Evolutionary conservation across 768 basidiomycete genomes (phyloP).

Genomic region (Termitomyces sp.): DNA sequence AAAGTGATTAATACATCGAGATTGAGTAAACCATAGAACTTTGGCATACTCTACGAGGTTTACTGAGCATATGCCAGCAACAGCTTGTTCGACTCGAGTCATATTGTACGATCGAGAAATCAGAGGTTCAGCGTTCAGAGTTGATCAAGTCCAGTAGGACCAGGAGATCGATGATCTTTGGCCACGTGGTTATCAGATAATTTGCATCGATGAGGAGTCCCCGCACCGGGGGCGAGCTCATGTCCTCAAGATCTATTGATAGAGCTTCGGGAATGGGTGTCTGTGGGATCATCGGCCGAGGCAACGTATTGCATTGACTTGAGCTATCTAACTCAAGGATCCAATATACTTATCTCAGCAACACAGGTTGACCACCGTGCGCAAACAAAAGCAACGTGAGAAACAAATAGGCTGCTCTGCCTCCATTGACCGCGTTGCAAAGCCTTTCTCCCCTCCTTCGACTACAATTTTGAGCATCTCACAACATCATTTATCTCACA

Average conservation of each 20-base stretch:
- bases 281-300: neutral
- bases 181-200: conserved; percentile 16
- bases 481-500: neutral
- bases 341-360: neutral
- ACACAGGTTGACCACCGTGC: neutral
- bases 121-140: neutral
- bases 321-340: neutral
- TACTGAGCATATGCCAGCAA: conserved; percentile 1
- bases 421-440: conserved; percentile 18
- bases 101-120: neutral
- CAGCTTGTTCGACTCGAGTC: conserved; percentile 3
- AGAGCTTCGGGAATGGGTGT: neutral
- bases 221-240: neutral
- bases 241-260: neutral
- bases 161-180: neutral
- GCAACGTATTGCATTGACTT: too few relatives aligned
- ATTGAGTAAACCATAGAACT: neutral
- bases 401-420: conserved; percentile 14
- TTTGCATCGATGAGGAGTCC: neutral
- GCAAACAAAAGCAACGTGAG: conserved; percentile 22
- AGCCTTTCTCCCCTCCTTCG: conserved; percentile 1
- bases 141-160: too few relatives aligned
- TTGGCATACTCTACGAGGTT: conserved; percentile 3
- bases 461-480: conserved; percentile 5
- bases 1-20: neutral